Evolutionary conservation across 805 yeast genomes (phyloP).

Genomic region (Wickerhamomyces ciferrii): DNA sequence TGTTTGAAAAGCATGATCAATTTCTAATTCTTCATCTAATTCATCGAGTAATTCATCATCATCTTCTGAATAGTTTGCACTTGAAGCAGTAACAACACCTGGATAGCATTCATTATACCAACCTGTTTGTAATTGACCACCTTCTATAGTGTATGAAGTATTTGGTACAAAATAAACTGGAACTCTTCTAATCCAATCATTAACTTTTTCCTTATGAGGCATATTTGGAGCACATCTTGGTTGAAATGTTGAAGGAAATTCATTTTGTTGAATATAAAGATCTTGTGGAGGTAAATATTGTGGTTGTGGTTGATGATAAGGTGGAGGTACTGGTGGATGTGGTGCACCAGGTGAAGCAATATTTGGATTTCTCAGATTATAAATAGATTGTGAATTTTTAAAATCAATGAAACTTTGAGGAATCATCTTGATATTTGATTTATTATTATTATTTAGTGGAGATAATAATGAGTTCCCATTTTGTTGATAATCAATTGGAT

Average conservation of each 20-base stretch:
- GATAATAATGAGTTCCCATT: not conserved
- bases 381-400: not conserved
- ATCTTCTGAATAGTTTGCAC: not conserved
- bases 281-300: not conserved
- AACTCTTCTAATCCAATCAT: conserved; percentile 54
- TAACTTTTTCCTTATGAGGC: conserved; percentile 63
- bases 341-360: no score
- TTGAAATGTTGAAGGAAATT: conserved; percentile 45
- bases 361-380: not conserved
- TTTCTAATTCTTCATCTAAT: not conserved
- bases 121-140: not conserved
- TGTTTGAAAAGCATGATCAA: not conserved
- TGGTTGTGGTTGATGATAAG: not conserved
- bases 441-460: not conserved
- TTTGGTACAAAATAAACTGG: conserved; percentile 36
- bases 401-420: not conserved
- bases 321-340: not conserved
- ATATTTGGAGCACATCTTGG: conserved; percentile 61
- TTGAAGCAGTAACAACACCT: conserved; percentile 30
- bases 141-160: not conserved
- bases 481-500: not conserved
- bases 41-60: not conserved
- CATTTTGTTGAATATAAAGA: not conserved
- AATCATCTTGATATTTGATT: not conserved
- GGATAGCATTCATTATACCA: conserved; percentile 47